Evolutionary conservation across 2,329 filamentous ascomycete species (phyloP), one percentile per base, ranked within the genome.

Genomic region (Pseudocercospora vitis): DNA sequence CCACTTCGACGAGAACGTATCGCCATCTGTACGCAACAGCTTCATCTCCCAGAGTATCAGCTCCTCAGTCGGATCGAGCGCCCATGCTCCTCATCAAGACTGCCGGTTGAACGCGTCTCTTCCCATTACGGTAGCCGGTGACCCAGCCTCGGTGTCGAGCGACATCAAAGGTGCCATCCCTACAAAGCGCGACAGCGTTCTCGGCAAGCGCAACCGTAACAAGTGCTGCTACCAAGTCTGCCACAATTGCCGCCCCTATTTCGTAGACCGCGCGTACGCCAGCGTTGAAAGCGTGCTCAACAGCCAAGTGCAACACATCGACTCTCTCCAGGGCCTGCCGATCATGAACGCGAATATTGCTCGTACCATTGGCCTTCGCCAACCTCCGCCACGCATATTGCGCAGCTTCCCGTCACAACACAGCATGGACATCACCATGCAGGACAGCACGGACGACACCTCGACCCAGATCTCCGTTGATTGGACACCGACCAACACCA

Each of bases 211-310:
- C n/a, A 12, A 24, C 12, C 53, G 51, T 19, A 39, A 51, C 37
- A 59, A 55, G 12, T 81, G 79, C 63, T 65, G 58, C n/a, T 74
- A 73, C 60, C 70, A 71, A 46, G 73, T 73, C 47, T 81, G 79
- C 56, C 75, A 76, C 26, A 66, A 62, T n/a, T 81, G 79, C 58
- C 74, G 78, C 24, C 76, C 76, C 2, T 76, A 75, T 58, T 76
- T 73, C 57, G 69, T 69, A n/a, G 76, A 80, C 39, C 73, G 77
- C 3, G 61, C 74, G 28, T 78, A 69, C 62, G 68, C 70, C 6
- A 75, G 74, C 23, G 72, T 81, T 56, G 69, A 74, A 3, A 64
- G 71, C 9, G 68, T 79, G 28, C 67, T 76, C 19, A 67, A 63
- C 23, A 69, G 72, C 28, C 62, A 70, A 29, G 8, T 2, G 23